Base-by-base conservation (phyloP, 2,329 filamentous ascomycete species). In the Alternaria angustiovoidea region DNA sequence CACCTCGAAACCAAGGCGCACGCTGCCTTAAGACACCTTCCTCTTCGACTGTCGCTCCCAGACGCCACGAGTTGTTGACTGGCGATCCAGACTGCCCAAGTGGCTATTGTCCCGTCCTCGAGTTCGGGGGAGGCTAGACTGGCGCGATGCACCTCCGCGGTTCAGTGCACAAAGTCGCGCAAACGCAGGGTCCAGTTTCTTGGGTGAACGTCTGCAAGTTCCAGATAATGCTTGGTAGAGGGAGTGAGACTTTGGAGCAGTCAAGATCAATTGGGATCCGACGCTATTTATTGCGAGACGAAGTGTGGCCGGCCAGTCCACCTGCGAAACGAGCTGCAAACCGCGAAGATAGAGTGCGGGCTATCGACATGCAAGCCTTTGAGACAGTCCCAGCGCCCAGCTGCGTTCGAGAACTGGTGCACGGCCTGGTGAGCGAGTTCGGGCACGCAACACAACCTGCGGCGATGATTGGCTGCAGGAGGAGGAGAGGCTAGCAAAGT, bases 1-100 rank as follows among this genome's bases (percentile, higher is more conserved):
- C 39, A 41, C 22, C 47, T 22, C 16, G 24, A 4, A n/a, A 14
- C 14, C 32, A 38, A 36, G 46, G 46, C 46, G 32, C 16, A 16
- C 14, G 46, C 46, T 26, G 46, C 22, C 32, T 57, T 52, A 46
- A 61, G n/a, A 56, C 54, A 59, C 64, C 64, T 67, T 67, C 64
- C 62, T 43, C 59, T 62, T 66, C 59, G 47, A 66, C 53, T 52
- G 53, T 59, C 46, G 55, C 36, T 43, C 46, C 24, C 36, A 51
- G 41, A 51, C 54, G 65, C 63, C 60, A 59, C 63, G 43, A 36
- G 20, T 18, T 51, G 28, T 26, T 39, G 22, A 48, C 47, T 39
- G 14, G 52, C 57, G 51, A 61, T 65, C 65, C 63, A 66, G 63
- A 42, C 39, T 42, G 16, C 20, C 39, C 11, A 12, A 64, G 57